Evolutionary conservation across 1,139 yeast genomes (phyloP).

Genomic region (Hyphopichia khmerensis): DNA sequence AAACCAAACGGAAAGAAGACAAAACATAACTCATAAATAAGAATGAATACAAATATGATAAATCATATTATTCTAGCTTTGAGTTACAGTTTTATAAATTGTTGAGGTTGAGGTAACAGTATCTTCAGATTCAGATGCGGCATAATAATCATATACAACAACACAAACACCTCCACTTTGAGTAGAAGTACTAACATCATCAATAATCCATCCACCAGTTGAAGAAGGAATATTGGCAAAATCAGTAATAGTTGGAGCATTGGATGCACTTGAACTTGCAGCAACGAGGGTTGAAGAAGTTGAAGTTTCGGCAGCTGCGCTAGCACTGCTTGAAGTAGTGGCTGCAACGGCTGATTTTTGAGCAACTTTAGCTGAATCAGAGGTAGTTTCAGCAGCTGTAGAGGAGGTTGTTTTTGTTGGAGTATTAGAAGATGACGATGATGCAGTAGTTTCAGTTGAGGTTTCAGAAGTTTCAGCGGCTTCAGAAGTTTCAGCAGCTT

Average conservation of each 20-base stretch:
- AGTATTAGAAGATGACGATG: conserved; percentile 4
- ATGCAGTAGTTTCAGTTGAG: conserved; percentile 7
- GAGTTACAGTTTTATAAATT: conserved; percentile 37
- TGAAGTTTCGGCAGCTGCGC: conserved; percentile 7
- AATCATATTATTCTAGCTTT: conserved; percentile 4
- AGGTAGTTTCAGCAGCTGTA: conserved; percentile 3
- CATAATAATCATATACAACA: conserved; percentile 46
- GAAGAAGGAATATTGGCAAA: conserved; percentile 30
- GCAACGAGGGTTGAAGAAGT: conserved; percentile 5
- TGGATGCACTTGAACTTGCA: conserved; percentile 8
- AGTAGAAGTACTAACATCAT: conserved; percentile 29
- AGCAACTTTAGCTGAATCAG: conserved; percentile 2
- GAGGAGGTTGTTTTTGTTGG: conserved; percentile 10
- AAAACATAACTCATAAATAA: background rate
- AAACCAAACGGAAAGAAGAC: no score
- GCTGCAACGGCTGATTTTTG: background rate
- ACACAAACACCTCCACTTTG: conserved; percentile 35
- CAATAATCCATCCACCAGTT: conserved; percentile 40
- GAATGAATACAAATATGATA: background rate
- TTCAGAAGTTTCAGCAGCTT: conserved; percentile 1
- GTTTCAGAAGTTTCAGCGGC: conserved; percentile 1
- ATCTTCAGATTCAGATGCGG: conserved; percentile 27
- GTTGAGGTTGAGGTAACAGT: conserved; percentile 41
- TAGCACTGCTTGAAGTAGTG: conserved; percentile 4
- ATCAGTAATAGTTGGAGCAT: conserved; percentile 35